Evolutionary conservation across 768 basidiomycete species (phyloP).

Genomic region (Dacryopinax primogenitus): DNA sequence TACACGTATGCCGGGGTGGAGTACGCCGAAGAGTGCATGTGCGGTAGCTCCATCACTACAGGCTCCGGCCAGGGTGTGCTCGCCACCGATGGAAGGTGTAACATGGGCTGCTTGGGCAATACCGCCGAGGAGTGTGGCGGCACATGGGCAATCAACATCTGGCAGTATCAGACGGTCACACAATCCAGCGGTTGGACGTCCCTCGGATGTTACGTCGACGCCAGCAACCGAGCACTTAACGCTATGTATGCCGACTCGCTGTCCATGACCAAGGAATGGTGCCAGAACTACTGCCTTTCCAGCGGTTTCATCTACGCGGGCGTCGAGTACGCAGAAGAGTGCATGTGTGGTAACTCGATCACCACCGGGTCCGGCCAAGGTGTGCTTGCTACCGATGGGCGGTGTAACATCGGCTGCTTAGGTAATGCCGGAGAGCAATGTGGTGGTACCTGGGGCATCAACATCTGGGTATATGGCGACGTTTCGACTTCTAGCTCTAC

Average conservation of each 20-base stretch:
- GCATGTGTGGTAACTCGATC: constrained; percentile 14
- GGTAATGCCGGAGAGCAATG: constrained; percentile 14
- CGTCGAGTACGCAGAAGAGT: constrained; percentile 13
- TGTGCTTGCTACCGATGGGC: constrained; percentile 12
- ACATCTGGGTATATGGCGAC: constrained; percentile 13
- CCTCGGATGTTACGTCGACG: neutral
- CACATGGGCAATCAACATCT: neutral
- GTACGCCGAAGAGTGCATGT: neutral
- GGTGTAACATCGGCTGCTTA: constrained; percentile 15
- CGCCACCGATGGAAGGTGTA: neutral
- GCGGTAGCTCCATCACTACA: constrained; percentile 9
- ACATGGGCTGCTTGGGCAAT: constrained; percentile 9
- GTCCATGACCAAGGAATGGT: constrained; percentile 15
- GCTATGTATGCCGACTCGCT: neutral
- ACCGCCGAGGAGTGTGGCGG: constrained; percentile 8
- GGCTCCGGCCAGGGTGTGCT: constrained; percentile 11
- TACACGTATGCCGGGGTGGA: neutral
- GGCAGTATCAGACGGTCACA: neutral
- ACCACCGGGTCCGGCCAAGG: constrained; percentile 12
- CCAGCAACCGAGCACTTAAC: neutral
- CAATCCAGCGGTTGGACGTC: neutral
- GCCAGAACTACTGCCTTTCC: constrained; percentile 16
- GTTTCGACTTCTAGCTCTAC: constrained; percentile 10
- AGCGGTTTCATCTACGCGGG: constrained; percentile 13
- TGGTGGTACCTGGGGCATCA: constrained; percentile 15